These are phyloP conservation scores for Boletus sp. DNA, from an alignment of 768 basidiomycete genomes.

Conservation along the genomic window DNA sequence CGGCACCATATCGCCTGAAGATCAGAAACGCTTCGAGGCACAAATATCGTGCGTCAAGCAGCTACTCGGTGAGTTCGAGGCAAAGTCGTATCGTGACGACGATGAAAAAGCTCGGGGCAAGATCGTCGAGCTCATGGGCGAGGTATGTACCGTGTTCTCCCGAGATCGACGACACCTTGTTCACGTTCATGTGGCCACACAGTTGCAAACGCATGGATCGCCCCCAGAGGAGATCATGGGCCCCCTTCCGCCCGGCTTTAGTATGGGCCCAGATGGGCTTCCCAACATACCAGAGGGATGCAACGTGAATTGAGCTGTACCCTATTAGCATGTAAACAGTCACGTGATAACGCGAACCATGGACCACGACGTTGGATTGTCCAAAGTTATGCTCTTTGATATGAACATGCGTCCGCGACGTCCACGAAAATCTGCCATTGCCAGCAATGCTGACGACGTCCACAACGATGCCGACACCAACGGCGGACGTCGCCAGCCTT, in stretches of 20 bases:
- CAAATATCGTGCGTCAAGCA: slow-evolving; percentile 56
- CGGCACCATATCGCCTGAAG: slow-evolving; percentile 49
- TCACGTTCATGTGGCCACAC: background rate
- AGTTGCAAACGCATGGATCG: slow-evolving; percentile 69
- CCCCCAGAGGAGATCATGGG: slow-evolving; percentile 85
- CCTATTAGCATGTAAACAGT: background rate
- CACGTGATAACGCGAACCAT: slow-evolving; percentile 12
- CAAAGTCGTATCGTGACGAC: slow-evolving; percentile 53
- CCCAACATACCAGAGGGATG: slow-evolving; percentile 40
- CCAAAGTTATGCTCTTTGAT: slow-evolving; percentile 10
- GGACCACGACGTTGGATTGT: slow-evolving; percentile 3
- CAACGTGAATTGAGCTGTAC: slow-evolving; percentile 6
- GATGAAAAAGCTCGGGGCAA: slow-evolving; percentile 42
- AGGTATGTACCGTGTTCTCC: slow-evolving; percentile 41
- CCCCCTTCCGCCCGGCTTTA: slow-evolving; percentile 68
- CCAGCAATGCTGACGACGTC: background rate
- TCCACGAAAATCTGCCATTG: slow-evolving; percentile 9
- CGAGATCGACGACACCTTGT: background rate
- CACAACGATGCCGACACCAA: background rate
- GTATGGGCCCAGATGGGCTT: slow-evolving; percentile 51
- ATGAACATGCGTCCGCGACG: slow-evolving; percentile 19
- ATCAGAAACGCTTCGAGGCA: slow-evolving; percentile 58
- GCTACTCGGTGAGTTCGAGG: slow-evolving; percentile 67
- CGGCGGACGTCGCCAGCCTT: slow-evolving; percentile 15
- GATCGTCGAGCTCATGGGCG: slow-evolving; percentile 69